Base-by-base conservation (phyloP, 2,329 filamentous ascomycete species). In the Conoideocrella luteorostrata region DNA sequence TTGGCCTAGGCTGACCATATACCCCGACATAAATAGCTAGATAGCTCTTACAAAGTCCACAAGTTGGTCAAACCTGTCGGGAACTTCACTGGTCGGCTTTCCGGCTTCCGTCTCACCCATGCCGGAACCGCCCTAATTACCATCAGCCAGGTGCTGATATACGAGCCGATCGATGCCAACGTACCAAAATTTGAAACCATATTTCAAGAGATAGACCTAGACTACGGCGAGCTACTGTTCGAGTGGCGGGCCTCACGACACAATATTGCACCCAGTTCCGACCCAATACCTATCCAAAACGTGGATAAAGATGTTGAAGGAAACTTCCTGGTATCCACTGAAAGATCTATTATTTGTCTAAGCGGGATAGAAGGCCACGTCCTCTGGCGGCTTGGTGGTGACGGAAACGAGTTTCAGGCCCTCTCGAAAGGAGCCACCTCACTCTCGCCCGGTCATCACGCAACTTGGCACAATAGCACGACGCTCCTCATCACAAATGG, bases 281-380 rank as follows among this genome's bases (percentile, higher is more conserved):
- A 80, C 54, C 77, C 69, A 47, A 78, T 77, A 54, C 74, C 78
- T 55, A 70, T 79, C 57, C 77, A 78, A 58, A 72, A 72, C 28
- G 60, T 79, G 22, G 70, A 76, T 51, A 76, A 77, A 52, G 68
- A 70, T 41, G 51, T 57, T 0, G 50, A 64, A 0, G 72, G 72
- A 4, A 71, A 79, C 51, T 80, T 74, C 45, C 55, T 80, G 10
- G 63, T 80, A n/a, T 79, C 74, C 0, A 65, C 69, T 0, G 64
- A 68, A 40, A 67, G 67, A 51, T 64, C 68, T 15, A 59, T 78
- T 10, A 62, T 63, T 24, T 68, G 67, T 40, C 67, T 80, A 51
- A 68, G 70, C 45, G 62, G 64, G 12, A 61, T 60, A 9, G 67
- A 68, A 7, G 74, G 75, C 24, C 59, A 60, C 20, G 62, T 77